A percentile compares a stretch with the other conserved stretches of the same genome.
Conservation (phyloP, 345 rosid species). For the Citrus hindsii region DNA sequence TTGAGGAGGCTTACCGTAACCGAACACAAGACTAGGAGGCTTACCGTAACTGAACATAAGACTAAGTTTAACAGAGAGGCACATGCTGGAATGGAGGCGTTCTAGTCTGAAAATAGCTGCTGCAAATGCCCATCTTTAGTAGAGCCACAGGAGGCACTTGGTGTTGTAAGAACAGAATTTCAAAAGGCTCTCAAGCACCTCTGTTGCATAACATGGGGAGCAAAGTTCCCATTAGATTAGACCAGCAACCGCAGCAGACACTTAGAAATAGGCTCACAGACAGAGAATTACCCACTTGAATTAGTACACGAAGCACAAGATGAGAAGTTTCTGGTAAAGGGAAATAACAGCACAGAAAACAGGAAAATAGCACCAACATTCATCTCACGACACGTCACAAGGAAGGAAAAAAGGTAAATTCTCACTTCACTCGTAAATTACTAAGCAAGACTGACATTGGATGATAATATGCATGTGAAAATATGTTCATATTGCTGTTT, state of each 20-base stretch:
- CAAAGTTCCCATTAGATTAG: neutral
- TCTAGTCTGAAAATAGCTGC: conserved; percentile 23
- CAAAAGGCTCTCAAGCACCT: conserved; percentile 15
- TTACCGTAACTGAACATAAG: conserved; percentile 19
- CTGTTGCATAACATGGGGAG: conserved; percentile 10
- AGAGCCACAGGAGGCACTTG: conserved; percentile 26
- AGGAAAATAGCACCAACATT: too few species aligned
- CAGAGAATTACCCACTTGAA: conserved; percentile 35
- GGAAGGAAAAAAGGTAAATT: too few species aligned
- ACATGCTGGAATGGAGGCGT: conserved; percentile 21
- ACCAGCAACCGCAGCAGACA: neutral
- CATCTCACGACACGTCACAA: too few species aligned
- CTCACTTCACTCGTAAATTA: too few species aligned
- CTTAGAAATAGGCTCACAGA: conserved; percentile 2
- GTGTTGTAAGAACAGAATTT: conserved; percentile 25
- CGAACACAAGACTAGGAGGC: conserved; percentile 20
- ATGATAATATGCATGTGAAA: too few species aligned
- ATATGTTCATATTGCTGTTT: too few species aligned
- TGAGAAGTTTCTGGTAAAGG: conserved; percentile 5
- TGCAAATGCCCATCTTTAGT: conserved; percentile 23
- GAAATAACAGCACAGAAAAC: conserved; percentile 14
- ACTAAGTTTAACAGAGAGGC: conserved; percentile 24
- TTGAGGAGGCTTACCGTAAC: conserved; percentile 11
- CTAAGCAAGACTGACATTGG: too few species aligned
- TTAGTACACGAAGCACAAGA: conserved; percentile 37